Evolutionary conservation across 139 green algal genomes (phyloP).

Genomic region (Chlorella ohadii): DNA sequence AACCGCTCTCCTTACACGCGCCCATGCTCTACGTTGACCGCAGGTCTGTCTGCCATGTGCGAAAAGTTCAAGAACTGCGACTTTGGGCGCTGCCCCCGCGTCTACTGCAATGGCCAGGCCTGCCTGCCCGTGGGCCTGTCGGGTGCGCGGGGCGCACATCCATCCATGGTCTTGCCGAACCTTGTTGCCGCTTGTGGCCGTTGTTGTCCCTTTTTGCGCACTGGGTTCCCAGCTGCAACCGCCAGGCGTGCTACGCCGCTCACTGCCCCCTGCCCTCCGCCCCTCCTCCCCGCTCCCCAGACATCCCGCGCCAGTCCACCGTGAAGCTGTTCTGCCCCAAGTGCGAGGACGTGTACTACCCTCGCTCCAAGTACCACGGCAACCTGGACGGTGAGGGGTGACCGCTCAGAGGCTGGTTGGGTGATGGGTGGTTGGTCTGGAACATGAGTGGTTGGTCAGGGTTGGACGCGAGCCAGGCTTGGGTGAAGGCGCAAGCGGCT

Average conservation of each 20-base stretch:
- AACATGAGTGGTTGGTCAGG: too few species aligned
- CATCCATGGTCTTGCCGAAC: too few species aligned
- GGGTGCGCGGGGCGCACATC: not conserved
- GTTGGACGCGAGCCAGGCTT: too few species aligned
- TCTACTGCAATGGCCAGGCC: slow-evolving; percentile 89
- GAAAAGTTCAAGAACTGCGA: slow-evolving; percentile 95
- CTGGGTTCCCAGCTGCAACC: too few species aligned
- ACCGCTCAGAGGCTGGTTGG: too few species aligned
- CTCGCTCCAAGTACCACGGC: slow-evolving; percentile 86
- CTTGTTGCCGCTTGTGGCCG: too few species aligned
- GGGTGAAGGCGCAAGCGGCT: too few species aligned
- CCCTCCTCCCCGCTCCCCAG: slow-evolving; percentile 17
- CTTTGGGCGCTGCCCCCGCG: slow-evolving; percentile 93
- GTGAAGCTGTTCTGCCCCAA: slow-evolving; percentile 95
- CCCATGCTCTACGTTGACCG: not conserved
- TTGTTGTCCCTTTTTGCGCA: too few species aligned
- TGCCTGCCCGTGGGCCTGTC: slow-evolving; percentile 92
- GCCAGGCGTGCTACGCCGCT: too few species aligned
- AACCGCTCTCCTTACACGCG: too few species aligned
- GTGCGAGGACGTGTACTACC: slow-evolving; percentile 96
- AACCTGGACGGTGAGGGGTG: slow-evolving; percentile 53
- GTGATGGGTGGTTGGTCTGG: too few species aligned
- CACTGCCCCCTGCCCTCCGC: not conserved
- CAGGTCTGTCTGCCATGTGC: slow-evolving; percentile 75
- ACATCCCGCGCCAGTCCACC: slow-evolving; percentile 89